phyloP scores from a whole-genome alignment of 2,329 filamentous ascomycete species.

The Microascus cirrosus region DNA sequence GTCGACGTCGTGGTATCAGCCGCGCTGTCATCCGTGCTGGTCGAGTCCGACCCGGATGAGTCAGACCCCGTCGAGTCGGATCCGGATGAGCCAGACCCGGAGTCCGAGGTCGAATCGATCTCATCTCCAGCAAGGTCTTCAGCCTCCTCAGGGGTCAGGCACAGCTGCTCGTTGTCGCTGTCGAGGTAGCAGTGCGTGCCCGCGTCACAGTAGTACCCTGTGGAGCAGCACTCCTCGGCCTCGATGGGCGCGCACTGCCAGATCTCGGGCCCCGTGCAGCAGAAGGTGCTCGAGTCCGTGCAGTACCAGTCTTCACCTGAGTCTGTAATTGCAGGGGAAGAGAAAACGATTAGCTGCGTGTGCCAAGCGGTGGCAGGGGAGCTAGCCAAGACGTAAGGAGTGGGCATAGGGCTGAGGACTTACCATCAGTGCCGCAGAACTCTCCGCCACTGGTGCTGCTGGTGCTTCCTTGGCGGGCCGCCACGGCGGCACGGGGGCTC shows the following conservation, averaged over 20 bases:
- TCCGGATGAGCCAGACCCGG: too few relatives aligned
- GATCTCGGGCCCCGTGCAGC: conserved; percentile 9
- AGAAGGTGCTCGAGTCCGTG: conserved; percentile 5
- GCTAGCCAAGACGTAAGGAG: background rate
- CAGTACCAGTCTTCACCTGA: conserved; percentile 7
- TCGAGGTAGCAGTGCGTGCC: conserved; percentile 8
- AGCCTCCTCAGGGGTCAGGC: conserved; percentile 1
- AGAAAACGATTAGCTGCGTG: background rate
- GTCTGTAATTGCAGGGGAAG: conserved; percentile 1
- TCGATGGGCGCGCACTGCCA: conserved; percentile 10
- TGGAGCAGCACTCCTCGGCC: conserved; percentile 10
- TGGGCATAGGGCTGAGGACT: too few relatives aligned
- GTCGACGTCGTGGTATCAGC: too few relatives aligned
- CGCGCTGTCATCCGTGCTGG: too few relatives aligned
- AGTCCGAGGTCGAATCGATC: too few relatives aligned
- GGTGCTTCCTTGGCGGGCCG: background rate
- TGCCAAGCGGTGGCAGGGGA: background rate
- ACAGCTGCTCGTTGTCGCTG: conserved; percentile 4
- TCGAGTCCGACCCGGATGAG: too few relatives aligned
- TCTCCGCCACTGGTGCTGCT: too few relatives aligned
- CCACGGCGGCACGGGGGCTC: background rate
- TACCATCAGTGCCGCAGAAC: conserved; percentile 1
- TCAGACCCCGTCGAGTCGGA: too few relatives aligned
- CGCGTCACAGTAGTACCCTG: conserved; percentile 10
- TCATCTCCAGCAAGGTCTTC: background rate